These are phyloP conservation scores for Oemleria cerasiformis DNA, from an alignment of 306 rosid species.

Conservation along the genomic window DNA sequence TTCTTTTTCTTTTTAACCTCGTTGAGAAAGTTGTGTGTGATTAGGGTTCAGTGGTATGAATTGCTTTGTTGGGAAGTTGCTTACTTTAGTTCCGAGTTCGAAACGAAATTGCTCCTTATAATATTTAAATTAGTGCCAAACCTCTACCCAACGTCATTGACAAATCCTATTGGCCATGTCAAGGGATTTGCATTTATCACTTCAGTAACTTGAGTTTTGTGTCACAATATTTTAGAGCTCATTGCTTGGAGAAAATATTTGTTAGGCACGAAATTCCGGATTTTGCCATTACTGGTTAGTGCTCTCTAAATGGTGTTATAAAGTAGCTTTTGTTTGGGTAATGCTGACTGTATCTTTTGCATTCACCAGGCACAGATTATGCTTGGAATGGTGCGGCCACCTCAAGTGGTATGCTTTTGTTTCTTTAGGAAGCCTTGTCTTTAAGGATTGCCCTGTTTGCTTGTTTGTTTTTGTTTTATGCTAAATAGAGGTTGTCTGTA, in stretches of 20 bases:
- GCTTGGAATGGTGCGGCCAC: constrained; percentile 98
- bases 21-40: constrained; percentile 10
- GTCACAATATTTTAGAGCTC: background rate
- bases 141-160: background rate
- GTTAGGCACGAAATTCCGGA: background rate
- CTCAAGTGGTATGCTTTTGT: constrained; percentile 55
- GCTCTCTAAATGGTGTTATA: background rate
- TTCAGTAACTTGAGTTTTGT: background rate
- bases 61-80: constrained; percentile 1
- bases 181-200: background rate
- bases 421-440: background rate
- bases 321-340: background rate
- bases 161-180: background rate
- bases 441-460: constrained; percentile 16
- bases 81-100: background rate
- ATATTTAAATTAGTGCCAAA: background rate
- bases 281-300: background rate
- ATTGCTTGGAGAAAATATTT: background rate
- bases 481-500: constrained; percentile 31
- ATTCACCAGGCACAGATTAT: constrained; percentile 84
- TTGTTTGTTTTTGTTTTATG: constrained; percentile 1
- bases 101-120: background rate
- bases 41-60: constrained; percentile 2
- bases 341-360: constrained; percentile 14
- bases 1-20: background rate